Evolutionary conservation across 2,329 filamentous ascomycete genomes (phyloP).

Genomic region (Aspergillus sclerotialis): DNA sequence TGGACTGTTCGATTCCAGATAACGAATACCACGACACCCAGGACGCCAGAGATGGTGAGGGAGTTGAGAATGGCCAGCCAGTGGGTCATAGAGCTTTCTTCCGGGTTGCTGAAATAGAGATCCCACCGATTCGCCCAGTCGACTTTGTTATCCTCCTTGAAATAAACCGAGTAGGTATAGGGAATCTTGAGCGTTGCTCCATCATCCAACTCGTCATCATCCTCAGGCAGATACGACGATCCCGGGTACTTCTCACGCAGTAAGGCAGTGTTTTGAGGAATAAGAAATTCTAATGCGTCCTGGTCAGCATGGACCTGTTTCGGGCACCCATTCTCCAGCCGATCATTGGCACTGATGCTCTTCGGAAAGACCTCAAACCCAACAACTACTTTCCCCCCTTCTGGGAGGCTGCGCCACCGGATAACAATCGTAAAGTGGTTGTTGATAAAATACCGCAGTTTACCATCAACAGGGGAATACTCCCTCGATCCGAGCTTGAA

Average conservation of each 20-base stretch:
- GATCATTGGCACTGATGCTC: conserved; percentile 61
- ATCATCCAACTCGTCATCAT: conserved; percentile 54
- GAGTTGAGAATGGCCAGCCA: conserved; percentile 88
- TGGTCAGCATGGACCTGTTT: conserved; percentile 57
- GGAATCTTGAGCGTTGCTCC: conserved; percentile 64
- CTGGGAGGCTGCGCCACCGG: conserved; percentile 64
- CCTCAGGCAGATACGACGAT: conserved; percentile 53
- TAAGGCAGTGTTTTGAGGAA: conserved; percentile 56
- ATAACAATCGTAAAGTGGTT: conserved; percentile 85
- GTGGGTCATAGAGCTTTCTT: conserved; percentile 73
- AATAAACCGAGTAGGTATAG: conserved; percentile 86
- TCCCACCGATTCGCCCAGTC: conserved; percentile 86
- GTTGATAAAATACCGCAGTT: conserved; percentile 67
- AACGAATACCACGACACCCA: conserved; percentile 73
- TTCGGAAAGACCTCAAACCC: conserved; percentile 88
- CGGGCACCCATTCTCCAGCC: conserved; percentile 61
- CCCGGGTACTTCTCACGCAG: conserved; percentile 50
- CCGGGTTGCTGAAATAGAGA: conserved; percentile 81
- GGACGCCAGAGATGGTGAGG: conserved; percentile 69
- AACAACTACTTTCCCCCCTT: conserved; percentile 71
- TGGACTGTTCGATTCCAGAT: conserved; percentile 73
- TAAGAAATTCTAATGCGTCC: conserved; percentile 61
- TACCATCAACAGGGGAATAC: conserved; percentile 50
- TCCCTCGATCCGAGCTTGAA: conserved; percentile 83
- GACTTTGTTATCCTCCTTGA: conserved; percentile 70